A percentile compares a stretch with the other conserved stretches of the same genome.
Evolutionary conservation across 2,329 filamentous ascomycete species (phyloP).

Genomic region (Leptographium radiaticola): DNA sequence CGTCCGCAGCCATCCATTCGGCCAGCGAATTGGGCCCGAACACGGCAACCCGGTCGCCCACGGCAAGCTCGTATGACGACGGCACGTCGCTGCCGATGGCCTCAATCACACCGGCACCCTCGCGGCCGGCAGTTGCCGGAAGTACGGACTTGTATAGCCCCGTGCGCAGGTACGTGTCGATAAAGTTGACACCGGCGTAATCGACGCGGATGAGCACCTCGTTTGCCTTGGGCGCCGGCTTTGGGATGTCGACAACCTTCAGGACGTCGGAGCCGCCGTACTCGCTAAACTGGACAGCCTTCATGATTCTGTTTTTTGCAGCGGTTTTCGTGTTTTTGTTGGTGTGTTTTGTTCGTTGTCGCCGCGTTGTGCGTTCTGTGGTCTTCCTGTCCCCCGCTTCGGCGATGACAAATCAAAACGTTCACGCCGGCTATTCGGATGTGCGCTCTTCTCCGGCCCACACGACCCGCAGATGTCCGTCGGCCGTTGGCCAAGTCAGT

Average conservation of each 20-base stretch:
- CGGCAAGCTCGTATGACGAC: slow-evolving; percentile 4
- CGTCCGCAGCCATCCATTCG: slow-evolving; percentile 40
- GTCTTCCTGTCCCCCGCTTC: background rate
- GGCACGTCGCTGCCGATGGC: slow-evolving; percentile 9
- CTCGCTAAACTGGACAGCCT: slow-evolving; percentile 57
- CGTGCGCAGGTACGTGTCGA: slow-evolving; percentile 49
- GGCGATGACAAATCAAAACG: too few species aligned
- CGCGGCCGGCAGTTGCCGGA: slow-evolving; percentile 9
- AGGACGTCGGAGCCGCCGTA: slow-evolving; percentile 60
- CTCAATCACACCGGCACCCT: slow-evolving; percentile 11
- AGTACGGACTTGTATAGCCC: slow-evolving; percentile 8
- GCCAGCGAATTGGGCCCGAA: slow-evolving; percentile 43
- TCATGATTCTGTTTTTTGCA: slow-evolving; percentile 32
- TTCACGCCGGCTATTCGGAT: too few species aligned
- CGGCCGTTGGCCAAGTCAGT: too few species aligned
- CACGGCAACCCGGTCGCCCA: slow-evolving; percentile 50
- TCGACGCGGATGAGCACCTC: slow-evolving; percentile 70
- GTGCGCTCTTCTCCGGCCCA: too few species aligned
- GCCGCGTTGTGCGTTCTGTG: background rate
- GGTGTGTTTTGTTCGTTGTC: background rate
- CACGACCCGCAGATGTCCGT: too few species aligned
- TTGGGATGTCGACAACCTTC: slow-evolving; percentile 52
- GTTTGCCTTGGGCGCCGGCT: slow-evolving; percentile 50
- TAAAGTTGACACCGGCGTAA: slow-evolving; percentile 71
- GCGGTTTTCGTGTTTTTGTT: background rate